A percentile compares a stretch with the other conserved stretches of the same genome.
phyloP scores from a whole-genome alignment of 768 basidiomycete genomes.

The Tricholoma furcatifolium region DNA sequence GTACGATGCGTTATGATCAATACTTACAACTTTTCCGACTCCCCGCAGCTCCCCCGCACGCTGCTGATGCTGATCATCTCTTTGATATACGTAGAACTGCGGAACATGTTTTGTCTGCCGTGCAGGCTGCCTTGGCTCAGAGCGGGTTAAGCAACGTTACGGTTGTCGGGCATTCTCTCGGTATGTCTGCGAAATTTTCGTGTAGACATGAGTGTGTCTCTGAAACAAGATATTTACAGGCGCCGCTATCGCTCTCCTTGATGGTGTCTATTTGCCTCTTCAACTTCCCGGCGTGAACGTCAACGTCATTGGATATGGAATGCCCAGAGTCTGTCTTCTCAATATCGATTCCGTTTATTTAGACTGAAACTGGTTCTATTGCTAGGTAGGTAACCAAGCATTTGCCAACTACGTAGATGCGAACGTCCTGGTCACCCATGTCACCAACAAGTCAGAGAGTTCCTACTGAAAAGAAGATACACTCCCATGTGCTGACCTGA shows the following conservation, averaged over 20 bases:
- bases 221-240: constrained; percentile 19
- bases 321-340: constrained; percentile 37
- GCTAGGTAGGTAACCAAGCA: constrained; percentile 34
- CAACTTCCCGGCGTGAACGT: constrained; percentile 42
- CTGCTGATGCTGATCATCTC: too few relatives aligned
- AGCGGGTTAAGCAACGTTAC: constrained; percentile 38
- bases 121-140: constrained; percentile 34
- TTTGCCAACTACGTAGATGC: constrained; percentile 27
- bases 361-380: background rate
- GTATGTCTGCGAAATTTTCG: background rate
- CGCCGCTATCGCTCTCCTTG: constrained; percentile 42
- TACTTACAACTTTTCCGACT: background rate
- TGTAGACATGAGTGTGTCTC: too few relatives aligned
- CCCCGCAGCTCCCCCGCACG: constrained; percentile 37
- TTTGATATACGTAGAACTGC: constrained; percentile 34
- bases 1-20: constrained; percentile 7
- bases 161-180: constrained; percentile 43
- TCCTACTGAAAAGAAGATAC: background rate
- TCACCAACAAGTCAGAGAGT: constrained; percentile 10
- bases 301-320: constrained; percentile 38
- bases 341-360: background rate
- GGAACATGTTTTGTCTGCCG: constrained; percentile 40
- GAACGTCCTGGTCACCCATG: constrained; percentile 19
- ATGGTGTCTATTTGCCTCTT: constrained; percentile 52
- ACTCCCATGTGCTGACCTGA: background rate